Conservation (phyloP, 768 basidiomycete genomes). For the Leccinum subgranulosum region DNA sequence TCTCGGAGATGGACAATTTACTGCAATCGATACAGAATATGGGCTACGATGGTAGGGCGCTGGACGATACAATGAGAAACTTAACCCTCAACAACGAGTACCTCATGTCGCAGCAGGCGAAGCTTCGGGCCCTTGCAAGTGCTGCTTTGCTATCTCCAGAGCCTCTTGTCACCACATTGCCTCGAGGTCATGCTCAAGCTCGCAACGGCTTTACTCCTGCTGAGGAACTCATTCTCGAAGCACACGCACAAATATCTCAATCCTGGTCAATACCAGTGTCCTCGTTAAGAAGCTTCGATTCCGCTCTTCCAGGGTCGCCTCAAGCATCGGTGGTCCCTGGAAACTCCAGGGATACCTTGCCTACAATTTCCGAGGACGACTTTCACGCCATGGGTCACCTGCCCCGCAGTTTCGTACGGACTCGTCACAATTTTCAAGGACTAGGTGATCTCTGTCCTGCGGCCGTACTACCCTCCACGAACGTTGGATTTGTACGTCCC, state of each 20-base stretch:
- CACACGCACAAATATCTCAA: slow-evolving; percentile 29
- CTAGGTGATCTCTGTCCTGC: background rate
- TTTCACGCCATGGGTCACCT: slow-evolving; percentile 29
- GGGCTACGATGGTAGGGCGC: slow-evolving; percentile 14
- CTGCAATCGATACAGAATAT: slow-evolving; percentile 34
- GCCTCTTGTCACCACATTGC: slow-evolving; percentile 2
- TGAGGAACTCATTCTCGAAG: slow-evolving; percentile 66
- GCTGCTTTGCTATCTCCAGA: slow-evolving; percentile 12
- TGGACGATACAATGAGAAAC: slow-evolving; percentile 12
- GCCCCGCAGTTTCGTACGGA: slow-evolving; percentile 2
- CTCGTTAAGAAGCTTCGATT: slow-evolving; percentile 7
- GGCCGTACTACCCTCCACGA: background rate
- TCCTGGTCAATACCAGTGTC: slow-evolving; percentile 2
- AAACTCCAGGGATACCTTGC: slow-evolving; percentile 19
- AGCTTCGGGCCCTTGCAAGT: slow-evolving; percentile 23
- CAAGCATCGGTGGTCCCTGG: slow-evolving; percentile 2
- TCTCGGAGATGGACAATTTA: slow-evolving; percentile 39
- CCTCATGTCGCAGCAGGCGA: slow-evolving; percentile 16
- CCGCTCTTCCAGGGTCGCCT: background rate
- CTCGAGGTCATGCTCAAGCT: slow-evolving; percentile 34
- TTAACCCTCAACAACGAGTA: slow-evolving; percentile 17
- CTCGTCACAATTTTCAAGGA: slow-evolving; percentile 1
- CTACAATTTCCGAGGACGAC: slow-evolving; percentile 35
- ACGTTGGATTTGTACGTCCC: slow-evolving; percentile 17
- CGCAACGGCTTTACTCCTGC: slow-evolving; percentile 62